Percentiles rank a stretch among this genome's conserved stretches.
Evolutionary conservation across 345 rosid species (phyloP).

Genomic region (Sisymbrium altissimum): DNA sequence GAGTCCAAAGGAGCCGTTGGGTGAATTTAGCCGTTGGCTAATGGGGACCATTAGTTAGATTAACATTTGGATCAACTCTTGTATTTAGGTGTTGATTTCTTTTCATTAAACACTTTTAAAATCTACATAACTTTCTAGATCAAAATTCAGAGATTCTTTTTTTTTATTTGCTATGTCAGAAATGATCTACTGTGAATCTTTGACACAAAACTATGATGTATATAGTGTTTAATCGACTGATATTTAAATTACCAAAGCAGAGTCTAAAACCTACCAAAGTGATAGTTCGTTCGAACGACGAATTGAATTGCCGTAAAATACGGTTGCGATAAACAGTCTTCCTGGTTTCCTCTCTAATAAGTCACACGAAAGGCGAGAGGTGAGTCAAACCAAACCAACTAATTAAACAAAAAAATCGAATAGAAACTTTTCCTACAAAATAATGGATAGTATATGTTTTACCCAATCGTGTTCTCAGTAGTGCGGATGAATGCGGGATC

Average conservation of each 20-base stretch:
- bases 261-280: neutral
- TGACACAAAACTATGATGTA: neutral
- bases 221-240: neutral
- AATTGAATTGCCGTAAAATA: neutral
- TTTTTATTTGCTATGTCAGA: neutral
- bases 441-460: neutral
- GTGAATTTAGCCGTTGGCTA: neutral
- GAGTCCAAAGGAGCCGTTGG: slow-evolving; percentile 23
- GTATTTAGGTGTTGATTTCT: neutral
- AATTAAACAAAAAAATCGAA: neutral
- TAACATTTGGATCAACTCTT: neutral
- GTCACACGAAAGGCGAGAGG: neutral
- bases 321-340: neutral
- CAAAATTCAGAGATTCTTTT: neutral
- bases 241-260: neutral
- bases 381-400: slow-evolving; percentile 7
- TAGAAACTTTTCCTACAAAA: neutral
- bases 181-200: neutral
- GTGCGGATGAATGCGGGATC: neutral
- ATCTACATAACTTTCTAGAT: neutral
- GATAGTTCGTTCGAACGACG: neutral
- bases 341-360: neutral
- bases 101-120: neutral
- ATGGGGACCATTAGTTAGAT: neutral
- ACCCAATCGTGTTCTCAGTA: neutral